A percentile compares a stretch with the other conserved stretches of the same genome.
Conservation (phyloP, 352 stramenopile genomes). For the Pythium guiyangense region DNA sequence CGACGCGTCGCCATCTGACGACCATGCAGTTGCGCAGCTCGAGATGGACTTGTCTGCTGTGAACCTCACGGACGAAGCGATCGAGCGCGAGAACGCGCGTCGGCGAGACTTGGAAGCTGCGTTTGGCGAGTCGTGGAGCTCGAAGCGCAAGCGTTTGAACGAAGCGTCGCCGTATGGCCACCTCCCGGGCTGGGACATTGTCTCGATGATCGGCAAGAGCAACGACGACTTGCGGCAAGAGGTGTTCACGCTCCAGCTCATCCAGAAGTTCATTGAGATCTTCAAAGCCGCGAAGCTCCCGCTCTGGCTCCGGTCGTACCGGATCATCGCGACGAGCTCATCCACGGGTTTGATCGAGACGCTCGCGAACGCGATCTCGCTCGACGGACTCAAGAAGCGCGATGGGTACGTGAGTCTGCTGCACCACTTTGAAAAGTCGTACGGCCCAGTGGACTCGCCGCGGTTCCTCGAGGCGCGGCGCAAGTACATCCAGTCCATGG, state of each 20-base stretch:
- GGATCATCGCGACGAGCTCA: slow-evolving; percentile 95
- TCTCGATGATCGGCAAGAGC: slow-evolving; percentile 98
- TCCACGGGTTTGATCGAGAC: slow-evolving; percentile 98
- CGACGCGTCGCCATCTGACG: slow-evolving; percentile 19
- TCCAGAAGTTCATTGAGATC: slow-evolving; percentile 96
- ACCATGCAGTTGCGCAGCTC: slow-evolving; percentile 21
- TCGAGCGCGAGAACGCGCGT: slow-evolving; percentile 79
- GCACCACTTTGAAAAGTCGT: slow-evolving; percentile 95
- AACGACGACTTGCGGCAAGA: slow-evolving; percentile 99
- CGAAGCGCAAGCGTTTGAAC: slow-evolving; percentile 91
- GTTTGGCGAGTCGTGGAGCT: slow-evolving; percentile 96
- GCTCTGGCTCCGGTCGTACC: slow-evolving; percentile 95
- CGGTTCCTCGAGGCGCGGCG: slow-evolving; percentile 90
- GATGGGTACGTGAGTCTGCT: slow-evolving; percentile 91
- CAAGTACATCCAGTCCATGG: slow-evolving; percentile 97
- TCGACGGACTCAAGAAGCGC: slow-evolving; percentile 97
- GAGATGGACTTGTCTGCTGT: slow-evolving; percentile 57
- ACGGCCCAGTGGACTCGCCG: slow-evolving; percentile 78
- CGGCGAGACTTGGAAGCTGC: slow-evolving; percentile 76
- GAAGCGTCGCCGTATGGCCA: slow-evolving; percentile 86
- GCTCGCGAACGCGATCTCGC: slow-evolving; percentile 95
- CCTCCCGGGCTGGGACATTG: slow-evolving; percentile 91
- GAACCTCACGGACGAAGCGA: slow-evolving; percentile 64
- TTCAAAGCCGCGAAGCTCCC: slow-evolving; percentile 93
- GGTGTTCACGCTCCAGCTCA: slow-evolving; percentile 97